Percentiles rank a stretch among this genome's conserved stretches.
Conservation (phyloP, 345 rosid species). For the Passiflora organensis region DNA sequence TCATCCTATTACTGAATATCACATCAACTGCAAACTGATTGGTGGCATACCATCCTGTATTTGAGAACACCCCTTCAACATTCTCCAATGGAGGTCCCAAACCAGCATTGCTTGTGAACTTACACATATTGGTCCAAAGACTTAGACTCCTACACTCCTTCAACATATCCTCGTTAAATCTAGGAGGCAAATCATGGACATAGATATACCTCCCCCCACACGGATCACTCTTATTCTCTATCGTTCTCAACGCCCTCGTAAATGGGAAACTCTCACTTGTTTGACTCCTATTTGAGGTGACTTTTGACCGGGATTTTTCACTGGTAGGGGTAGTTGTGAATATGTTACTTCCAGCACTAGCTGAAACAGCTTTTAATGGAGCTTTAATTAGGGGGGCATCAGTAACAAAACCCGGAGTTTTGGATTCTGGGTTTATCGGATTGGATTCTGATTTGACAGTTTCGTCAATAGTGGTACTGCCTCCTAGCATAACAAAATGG, state of each 20-base stretch:
- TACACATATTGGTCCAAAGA: constrained; percentile 91
- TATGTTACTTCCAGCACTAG: neutral
- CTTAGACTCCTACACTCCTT: constrained; percentile 74
- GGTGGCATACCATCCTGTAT: constrained; percentile 78
- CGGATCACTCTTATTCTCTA: constrained; percentile 70
- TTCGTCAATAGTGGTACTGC: constrained; percentile 22
- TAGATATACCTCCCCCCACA: constrained; percentile 83
- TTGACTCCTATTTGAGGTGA: neutral
- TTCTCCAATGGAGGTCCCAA: constrained; percentile 82
- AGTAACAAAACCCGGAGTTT: constrained; percentile 23
- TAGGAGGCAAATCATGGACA: constrained; percentile 69
- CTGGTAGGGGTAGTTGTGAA: constrained; percentile 1
- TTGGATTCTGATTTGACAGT: constrained; percentile 29
- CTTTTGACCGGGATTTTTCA: neutral
- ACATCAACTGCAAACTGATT: constrained; percentile 89
- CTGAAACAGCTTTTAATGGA: constrained; percentile 5
- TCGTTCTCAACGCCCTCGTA: constrained; percentile 59
- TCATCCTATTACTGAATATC: constrained; percentile 78
- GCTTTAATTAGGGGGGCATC: too few relatives aligned
- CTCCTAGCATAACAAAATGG: constrained; percentile 55
- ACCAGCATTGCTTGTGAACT: constrained; percentile 71
- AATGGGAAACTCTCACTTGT: constrained; percentile 39
- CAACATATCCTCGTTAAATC: constrained; percentile 85
- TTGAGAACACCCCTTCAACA: constrained; percentile 70
- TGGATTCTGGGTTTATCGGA: constrained; percentile 17